Conservation (phyloP, 1,139 yeast species). For the Taiozyma sp. region DNA sequence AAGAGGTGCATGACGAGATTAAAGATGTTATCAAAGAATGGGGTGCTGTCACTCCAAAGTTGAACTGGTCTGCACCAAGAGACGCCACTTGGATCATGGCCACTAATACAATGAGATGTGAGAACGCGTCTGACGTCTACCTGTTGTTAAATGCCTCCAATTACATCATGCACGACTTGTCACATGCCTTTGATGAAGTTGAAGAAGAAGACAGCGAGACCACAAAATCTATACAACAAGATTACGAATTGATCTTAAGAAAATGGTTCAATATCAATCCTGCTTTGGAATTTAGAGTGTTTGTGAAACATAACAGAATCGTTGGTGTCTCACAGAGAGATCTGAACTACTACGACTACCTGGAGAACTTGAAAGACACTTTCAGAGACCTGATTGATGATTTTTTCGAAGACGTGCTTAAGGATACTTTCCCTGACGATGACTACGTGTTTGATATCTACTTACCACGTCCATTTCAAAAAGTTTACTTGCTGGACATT, state of each 20-base stretch:
- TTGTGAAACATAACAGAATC: constrained; percentile 55
- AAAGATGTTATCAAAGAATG: constrained; percentile 35
- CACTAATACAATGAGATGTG: constrained; percentile 69
- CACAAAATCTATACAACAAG: constrained; percentile 20
- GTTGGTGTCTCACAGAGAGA: constrained; percentile 84
- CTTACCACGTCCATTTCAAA: constrained; percentile 65
- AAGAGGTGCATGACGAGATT: constrained; percentile 52
- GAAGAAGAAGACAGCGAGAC: constrained; percentile 20
- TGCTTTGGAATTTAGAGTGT: constrained; percentile 84
- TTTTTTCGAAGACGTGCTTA: constrained; percentile 48
- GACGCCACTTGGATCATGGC: constrained; percentile 92
- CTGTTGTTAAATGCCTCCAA: constrained; percentile 80
- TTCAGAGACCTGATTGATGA: constrained; percentile 44
- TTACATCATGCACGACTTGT: constrained; percentile 79
- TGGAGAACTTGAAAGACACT: constrained; percentile 41
- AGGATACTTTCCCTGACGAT: constrained; percentile 45
- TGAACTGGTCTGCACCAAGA: constrained; percentile 96
- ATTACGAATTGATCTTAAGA: constrained; percentile 65
- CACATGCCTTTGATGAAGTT: constrained; percentile 55
- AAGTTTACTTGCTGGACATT: constrained; percentile 69
- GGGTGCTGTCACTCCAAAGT: constrained; percentile 75
- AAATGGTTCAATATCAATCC: constrained; percentile 84
- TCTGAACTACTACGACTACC: constrained; percentile 70
- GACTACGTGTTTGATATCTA: constrained; percentile 75
- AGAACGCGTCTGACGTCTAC: constrained; percentile 66